Conservation (phyloP, 176 grass and related monocot genomes). For the Phyllostachys edulis region DNA sequence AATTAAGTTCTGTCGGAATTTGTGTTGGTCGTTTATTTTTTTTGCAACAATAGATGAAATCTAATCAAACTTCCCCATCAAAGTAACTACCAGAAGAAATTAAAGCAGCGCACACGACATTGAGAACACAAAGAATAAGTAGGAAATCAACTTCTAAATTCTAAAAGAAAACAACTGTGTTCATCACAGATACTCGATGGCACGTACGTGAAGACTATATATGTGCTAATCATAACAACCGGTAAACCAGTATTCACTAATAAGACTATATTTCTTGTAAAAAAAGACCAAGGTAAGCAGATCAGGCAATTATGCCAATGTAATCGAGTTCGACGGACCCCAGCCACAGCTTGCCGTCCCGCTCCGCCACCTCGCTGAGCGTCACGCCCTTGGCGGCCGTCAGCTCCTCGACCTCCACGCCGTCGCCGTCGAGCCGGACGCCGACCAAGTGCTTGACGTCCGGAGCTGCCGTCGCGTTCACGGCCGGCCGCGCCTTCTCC, state of each 20-base stretch:
- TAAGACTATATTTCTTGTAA: too few species aligned
- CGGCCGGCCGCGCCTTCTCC: conserved; percentile 1
- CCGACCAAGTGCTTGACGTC: conserved; percentile 32
- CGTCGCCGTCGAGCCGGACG: conserved; percentile 20
- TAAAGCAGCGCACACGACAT: too few species aligned
- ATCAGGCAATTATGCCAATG: not conserved
- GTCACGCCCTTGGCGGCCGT: not conserved
- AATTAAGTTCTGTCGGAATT: too few species aligned
- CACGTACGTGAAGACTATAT: too few species aligned
- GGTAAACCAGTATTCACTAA: not conserved
- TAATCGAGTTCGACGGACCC: not conserved
- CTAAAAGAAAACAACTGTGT: too few species aligned
- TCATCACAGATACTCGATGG: too few species aligned
- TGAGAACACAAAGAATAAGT: too few species aligned
- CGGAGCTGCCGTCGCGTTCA: not conserved
- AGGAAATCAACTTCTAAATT: too few species aligned
- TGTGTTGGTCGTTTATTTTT: too few species aligned
- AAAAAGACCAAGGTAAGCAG: not conserved
- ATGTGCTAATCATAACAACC: not conserved
- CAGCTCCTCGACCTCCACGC: not conserved
- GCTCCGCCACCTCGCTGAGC: not conserved
- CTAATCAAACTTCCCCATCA: too few species aligned
- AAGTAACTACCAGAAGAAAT: too few species aligned
- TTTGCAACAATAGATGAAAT: too few species aligned
- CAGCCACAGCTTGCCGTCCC: not conserved